These are phyloP conservation scores for Rhodotorula graminis DNA, from an alignment of 768 basidiomycete species.

Conservation along the genomic window DNA sequence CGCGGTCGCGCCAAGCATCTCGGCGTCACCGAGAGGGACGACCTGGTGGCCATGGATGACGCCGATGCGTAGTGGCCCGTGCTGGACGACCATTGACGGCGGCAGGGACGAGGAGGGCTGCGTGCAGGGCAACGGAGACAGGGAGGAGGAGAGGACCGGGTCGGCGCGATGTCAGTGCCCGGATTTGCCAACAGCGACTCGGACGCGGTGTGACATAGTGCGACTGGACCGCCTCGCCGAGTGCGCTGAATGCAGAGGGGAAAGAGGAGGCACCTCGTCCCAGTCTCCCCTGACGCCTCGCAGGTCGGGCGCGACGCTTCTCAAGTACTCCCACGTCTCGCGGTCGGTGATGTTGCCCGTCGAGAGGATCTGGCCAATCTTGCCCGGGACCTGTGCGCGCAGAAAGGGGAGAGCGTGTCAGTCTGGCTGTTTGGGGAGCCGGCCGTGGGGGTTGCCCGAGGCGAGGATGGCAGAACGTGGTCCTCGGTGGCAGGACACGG, in stretches of 20 bases:
- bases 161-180: no score
- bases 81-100: conserved; percentile 69
- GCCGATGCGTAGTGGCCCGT: conserved; percentile 83
- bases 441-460: not conserved
- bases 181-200: no score
- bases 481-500: no score
- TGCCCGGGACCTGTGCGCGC: conserved; percentile 65
- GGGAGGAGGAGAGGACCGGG: no score
- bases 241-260: no score
- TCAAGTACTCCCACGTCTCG: conserved; percentile 93
- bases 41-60: conserved; percentile 90
- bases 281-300: conserved; percentile 89
- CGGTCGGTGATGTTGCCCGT: conserved; percentile 97
- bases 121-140: not conserved
- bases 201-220: no score
- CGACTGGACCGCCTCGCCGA: no score
- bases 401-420: not conserved
- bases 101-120: conserved; percentile 58
- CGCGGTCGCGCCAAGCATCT: conserved; percentile 79
- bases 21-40: conserved; percentile 84
- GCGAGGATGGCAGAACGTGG: no score
- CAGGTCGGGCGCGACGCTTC: conserved; percentile 89
- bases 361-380: conserved; percentile 95
- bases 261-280: conserved; percentile 66
- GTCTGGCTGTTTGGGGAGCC: not conserved